phyloP scores from a whole-genome alignment of 805 yeast genomes.

The Kazachstania psychrophila region DNA sequence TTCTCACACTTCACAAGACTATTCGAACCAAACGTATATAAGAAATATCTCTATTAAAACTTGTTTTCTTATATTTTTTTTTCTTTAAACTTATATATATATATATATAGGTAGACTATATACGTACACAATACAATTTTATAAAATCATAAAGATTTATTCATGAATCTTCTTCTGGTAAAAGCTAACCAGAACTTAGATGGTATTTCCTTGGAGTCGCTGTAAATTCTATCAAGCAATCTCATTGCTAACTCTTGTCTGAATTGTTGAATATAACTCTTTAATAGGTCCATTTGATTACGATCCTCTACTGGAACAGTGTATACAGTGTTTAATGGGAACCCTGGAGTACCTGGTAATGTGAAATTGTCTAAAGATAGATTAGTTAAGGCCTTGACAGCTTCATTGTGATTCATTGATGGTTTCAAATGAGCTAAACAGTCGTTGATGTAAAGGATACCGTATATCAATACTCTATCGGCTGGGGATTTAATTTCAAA shows the following conservation, averaged over 20 bases:
- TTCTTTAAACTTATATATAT: no score
- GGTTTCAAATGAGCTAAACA: constrained; percentile 58
- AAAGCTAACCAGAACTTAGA: constrained; percentile 95
- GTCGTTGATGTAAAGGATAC: constrained; percentile 80
- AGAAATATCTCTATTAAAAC: no score
- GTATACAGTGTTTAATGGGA: constrained; percentile 76
- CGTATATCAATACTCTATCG: constrained; percentile 87
- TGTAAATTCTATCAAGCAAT: constrained; percentile 63
- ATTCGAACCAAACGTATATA: no score
- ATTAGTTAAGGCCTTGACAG: constrained; percentile 63
- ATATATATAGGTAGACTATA: no score
- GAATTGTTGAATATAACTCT: constrained; percentile 79
- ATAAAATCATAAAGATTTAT: constrained; percentile 39
- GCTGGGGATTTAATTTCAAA: constrained; percentile 95
- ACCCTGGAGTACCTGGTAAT: constrained; percentile 91
- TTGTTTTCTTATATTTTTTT: no score
- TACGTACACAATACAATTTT: background rate
- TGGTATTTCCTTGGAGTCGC: constrained; percentile 50
- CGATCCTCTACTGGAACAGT: constrained; percentile 63
- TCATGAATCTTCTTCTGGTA: constrained; percentile 92
- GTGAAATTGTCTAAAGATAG: constrained; percentile 80
- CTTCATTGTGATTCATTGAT: constrained; percentile 45
- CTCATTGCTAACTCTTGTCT: constrained; percentile 88
- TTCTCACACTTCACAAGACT: no score
- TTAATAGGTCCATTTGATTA: constrained; percentile 67